These are phyloP conservation scores for Leishmania turanica DNA, from an alignment of 208 protist species.

Conservation along the genomic window DNA sequence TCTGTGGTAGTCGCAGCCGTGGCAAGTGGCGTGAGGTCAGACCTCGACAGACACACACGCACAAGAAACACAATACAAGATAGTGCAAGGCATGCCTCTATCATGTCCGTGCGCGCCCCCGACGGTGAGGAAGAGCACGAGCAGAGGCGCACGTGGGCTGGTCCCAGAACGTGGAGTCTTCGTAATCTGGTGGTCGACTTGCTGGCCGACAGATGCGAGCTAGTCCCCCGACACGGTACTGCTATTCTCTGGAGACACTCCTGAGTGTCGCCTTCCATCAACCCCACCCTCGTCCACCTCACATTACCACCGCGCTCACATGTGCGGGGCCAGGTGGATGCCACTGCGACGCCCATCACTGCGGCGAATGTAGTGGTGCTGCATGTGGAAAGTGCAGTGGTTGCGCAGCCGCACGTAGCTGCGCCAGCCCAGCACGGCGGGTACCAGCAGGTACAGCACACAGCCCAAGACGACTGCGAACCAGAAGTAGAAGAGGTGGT, in stretches of 20 bases:
- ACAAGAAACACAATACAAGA: too few relatives aligned
- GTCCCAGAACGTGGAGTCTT: background rate
- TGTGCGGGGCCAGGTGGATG: conserved; percentile 1
- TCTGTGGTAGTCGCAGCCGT: background rate
- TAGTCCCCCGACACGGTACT: background rate
- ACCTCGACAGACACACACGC: background rate
- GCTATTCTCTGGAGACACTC: background rate
- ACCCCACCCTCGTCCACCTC: background rate
- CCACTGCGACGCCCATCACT: conserved; percentile 2
- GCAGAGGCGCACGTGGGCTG: background rate
- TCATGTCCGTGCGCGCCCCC: too few relatives aligned
- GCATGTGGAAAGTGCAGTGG: conserved; percentile 31
- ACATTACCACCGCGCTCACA: background rate
- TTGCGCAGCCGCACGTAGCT: conserved; percentile 51
- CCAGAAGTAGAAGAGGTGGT: conserved; percentile 73
- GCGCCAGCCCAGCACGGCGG: conserved; percentile 48
- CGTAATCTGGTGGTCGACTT: background rate
- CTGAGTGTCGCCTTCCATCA: background rate
- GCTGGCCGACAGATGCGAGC: background rate
- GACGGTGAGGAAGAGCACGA: background rate
- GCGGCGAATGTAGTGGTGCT: conserved; percentile 18
- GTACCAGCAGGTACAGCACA: conserved; percentile 59
- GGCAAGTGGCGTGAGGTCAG: background rate
- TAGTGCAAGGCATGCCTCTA: too few relatives aligned
- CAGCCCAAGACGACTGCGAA: conserved; percentile 68